Conservation (phyloP, 139 green algal genomes). For the Coccomyxa sp. region DNA sequence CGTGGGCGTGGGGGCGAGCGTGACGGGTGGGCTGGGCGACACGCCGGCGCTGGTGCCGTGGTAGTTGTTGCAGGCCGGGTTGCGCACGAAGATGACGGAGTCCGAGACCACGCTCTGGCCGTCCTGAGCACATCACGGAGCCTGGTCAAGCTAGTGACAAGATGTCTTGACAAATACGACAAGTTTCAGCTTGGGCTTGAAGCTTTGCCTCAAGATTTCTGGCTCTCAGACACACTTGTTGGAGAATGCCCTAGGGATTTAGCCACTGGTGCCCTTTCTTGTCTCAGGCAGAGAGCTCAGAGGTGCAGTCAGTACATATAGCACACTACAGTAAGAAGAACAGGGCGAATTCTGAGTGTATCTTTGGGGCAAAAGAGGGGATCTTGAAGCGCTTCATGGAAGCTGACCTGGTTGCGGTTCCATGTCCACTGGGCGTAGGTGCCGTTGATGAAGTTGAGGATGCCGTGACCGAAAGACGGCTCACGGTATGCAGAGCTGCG, state of each 20-base stretch:
- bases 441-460: constrained; percentile 4
- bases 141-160: not conserved
- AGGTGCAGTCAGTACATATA: not conserved
- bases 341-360: not conserved
- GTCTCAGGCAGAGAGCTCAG: not conserved
- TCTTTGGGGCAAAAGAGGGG: not conserved
- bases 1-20: no score
- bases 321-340: not conserved
- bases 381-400: not conserved
- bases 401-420: not conserved
- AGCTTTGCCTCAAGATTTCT: not conserved
- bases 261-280: not conserved
- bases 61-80: not conserved
- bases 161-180: not conserved
- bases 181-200: not conserved
- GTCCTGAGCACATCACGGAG: constrained; percentile 12
- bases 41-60: no score
- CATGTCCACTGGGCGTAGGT: constrained; percentile 21
- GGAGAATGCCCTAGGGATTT: not conserved
- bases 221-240: not conserved
- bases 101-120: not conserved
- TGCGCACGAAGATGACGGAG: not conserved
- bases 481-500: constrained; percentile 20
- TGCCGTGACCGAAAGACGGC: constrained; percentile 18
- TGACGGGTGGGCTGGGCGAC: not conserved